phyloP scores from a whole-genome alignment of 768 basidiomycete species.

The Saitozyma sp. region DNA sequence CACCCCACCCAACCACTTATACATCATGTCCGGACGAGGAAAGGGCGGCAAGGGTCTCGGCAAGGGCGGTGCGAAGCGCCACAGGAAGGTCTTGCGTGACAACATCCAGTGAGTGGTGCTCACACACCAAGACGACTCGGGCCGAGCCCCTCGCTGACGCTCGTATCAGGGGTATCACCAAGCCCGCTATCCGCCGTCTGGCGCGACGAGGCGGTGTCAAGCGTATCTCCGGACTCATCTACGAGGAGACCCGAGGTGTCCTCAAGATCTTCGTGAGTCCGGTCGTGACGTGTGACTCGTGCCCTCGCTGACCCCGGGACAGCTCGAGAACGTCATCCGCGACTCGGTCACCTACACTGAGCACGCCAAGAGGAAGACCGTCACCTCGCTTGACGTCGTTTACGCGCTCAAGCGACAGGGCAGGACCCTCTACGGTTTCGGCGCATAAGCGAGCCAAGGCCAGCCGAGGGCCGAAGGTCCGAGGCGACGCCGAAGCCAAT shows the following conservation, averaged over 20 bases:
- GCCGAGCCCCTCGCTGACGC: conserved; percentile 5
- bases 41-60: conserved; percentile 55
- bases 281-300: not conserved
- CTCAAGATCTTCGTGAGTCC: conserved; percentile 57
- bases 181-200: conserved; percentile 60
- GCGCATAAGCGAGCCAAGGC: conserved; percentile 60
- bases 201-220: conserved; percentile 62
- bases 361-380: conserved; percentile 74
- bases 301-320: not conserved
- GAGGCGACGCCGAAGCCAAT: no score
- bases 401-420: conserved; percentile 58
- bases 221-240: conserved; percentile 56
- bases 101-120: conserved; percentile 53
- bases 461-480: no score
- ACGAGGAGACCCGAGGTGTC: conserved; percentile 59
- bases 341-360: conserved; percentile 98
- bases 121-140: not conserved
- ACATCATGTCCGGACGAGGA: conserved; percentile 36
- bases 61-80: conserved; percentile 56
- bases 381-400: conserved; percentile 85
- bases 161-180: conserved; percentile 56
- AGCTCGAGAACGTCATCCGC: conserved; percentile 65
- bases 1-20: conserved; percentile 10
- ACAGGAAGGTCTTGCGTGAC: conserved; percentile 57
- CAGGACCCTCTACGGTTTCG: conserved; percentile 88